Evolutionary conservation across 768 basidiomycete genomes (phyloP).

Genomic region (Hericium alpestre): DNA sequence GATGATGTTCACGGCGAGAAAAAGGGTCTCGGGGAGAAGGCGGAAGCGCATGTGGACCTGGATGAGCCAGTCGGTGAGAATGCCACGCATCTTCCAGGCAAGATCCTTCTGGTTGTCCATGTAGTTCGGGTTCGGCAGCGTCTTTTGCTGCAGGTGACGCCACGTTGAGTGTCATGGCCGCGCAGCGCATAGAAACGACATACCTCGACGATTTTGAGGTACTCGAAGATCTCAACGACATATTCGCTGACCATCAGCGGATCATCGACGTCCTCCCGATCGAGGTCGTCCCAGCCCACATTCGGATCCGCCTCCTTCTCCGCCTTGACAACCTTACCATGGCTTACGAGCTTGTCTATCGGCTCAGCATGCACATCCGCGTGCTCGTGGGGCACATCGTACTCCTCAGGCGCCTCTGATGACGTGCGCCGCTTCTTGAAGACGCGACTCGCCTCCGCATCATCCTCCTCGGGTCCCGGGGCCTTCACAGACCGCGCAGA

Average conservation of each 20-base stretch:
- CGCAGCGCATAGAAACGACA: slow-evolving; percentile 9
- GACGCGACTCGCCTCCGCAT: slow-evolving; percentile 47
- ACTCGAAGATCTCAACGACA: slow-evolving; percentile 86
- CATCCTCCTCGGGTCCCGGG: slow-evolving; percentile 28
- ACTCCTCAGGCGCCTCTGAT: slow-evolving; percentile 43
- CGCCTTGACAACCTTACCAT: slow-evolving; percentile 24
- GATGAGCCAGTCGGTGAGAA: slow-evolving; percentile 89
- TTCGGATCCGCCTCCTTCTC: slow-evolving; percentile 59
- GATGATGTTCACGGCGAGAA: slow-evolving; percentile 77
- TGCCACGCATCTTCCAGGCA: slow-evolving; percentile 81
- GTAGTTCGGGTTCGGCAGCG: slow-evolving; percentile 77
- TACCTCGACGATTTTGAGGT: slow-evolving; percentile 82
- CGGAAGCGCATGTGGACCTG: slow-evolving; percentile 84
- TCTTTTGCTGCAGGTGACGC: slow-evolving; percentile 39
- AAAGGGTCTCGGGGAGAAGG: slow-evolving; percentile 83
- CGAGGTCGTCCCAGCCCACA: slow-evolving; percentile 80
- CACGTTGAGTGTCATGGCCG: slow-evolving; percentile 9
- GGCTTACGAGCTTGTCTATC: slow-evolving; percentile 16
- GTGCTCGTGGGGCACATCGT: slow-evolving; percentile 23
- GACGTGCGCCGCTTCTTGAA: slow-evolving; percentile 73
- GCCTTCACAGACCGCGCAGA: slow-evolving; percentile 1
- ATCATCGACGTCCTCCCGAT: slow-evolving; percentile 85
- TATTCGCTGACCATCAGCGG: slow-evolving; percentile 98
- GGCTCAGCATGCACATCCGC: slow-evolving; percentile 38
- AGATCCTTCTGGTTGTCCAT: slow-evolving; percentile 78